Base-by-base conservation (phyloP, 768 basidiomycete species). In the Calocera cornea region DNA sequence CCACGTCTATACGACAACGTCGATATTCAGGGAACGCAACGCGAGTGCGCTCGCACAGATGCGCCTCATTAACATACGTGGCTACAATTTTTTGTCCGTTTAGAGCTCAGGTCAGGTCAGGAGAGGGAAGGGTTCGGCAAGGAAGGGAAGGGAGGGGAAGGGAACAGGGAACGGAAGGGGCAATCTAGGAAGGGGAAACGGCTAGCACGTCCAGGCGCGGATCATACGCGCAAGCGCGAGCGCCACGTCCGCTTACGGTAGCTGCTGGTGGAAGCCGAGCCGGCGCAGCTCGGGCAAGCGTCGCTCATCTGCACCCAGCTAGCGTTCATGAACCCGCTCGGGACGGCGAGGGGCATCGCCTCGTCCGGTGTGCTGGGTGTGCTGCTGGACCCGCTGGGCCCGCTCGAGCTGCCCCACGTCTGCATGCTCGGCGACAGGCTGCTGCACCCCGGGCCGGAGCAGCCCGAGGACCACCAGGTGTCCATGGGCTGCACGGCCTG, bases 1-100 rank as follows among this genome's bases (percentile, higher is more conserved):
- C 14, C 44, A 47, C 27, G 22, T 60, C 54, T 60, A 60, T 60
- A 22, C 14, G 54, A 60, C 54, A 27, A 60, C 54, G n/a, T 60
- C 27, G 54, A 60, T 60, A 60, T 60, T 60, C 54, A 60, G 54
- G 54, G 54, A 60, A 60, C 54, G 54, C 54, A 60, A 60, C 54
- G 54, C 31, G 54, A 27, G 24, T 33, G 54, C 54, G 54, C 54
- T 60, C 54, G 8, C 49, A 60, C 44, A 47, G 5, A 14, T 27
- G 54, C 54, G 31, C 54, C 27, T 33, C 27, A 60, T 60, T 60
- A 60, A 60, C 54, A 60, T 60, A 7, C 8, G 31, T 27, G 19
- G 31, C 54, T 60, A 60, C 54, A 60, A 10, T 60, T 60, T 50
- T 60, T 17, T 60, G 27, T 33, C 27, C 31, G 54, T 60, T 60